Evolutionary conservation across 371 early-diverging fungal genomes (phyloP).

Genomic region (Paramicrosporidium saccamoebae): DNA sequence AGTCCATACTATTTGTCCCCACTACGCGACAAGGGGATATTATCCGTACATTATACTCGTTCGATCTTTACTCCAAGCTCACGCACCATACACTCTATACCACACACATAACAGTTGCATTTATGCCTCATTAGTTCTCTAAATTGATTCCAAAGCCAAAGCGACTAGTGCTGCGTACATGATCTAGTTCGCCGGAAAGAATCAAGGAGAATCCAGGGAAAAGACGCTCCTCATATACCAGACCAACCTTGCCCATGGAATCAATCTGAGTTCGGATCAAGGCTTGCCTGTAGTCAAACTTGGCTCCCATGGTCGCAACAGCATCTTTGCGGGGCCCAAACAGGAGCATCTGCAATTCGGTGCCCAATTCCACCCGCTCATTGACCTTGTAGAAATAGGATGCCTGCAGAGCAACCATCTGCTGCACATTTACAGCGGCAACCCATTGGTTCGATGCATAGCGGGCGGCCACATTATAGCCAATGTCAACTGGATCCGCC

Average conservation of each 20-base stretch:
- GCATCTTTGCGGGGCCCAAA: constrained; percentile 50
- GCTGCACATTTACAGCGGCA: constrained; percentile 45
- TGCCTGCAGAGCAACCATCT: constrained; percentile 41
- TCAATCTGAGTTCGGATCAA: constrained; percentile 69
- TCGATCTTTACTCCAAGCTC: no score
- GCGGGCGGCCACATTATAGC: constrained; percentile 27
- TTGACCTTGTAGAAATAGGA: constrained; percentile 66
- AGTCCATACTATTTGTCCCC: no score
- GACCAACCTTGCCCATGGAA: constrained; percentile 47
- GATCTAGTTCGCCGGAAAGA: constrained; percentile 74
- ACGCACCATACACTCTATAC: no score
- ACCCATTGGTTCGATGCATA: constrained; percentile 32
- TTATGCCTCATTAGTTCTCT: constrained; percentile 16
- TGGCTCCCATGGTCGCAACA: constrained; percentile 67
- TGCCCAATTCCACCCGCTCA: constrained; percentile 67
- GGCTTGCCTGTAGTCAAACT: constrained; percentile 67
- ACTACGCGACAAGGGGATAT: no score
- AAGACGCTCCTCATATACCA: constrained; percentile 74
- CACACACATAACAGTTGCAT: no score
- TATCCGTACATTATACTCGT: no score
- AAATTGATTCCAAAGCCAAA: constrained; percentile 42
- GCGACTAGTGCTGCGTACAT: constrained; percentile 54
- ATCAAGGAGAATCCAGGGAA: constrained; percentile 68
- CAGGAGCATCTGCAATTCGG: constrained; percentile 51
- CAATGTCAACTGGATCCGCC: constrained; percentile 37